Evolutionary conservation across 495 filamentous ascomycete species (phyloP), one percentile per base, ranked within the genome.

Genomic region (Penicillium paradoxum): DNA sequence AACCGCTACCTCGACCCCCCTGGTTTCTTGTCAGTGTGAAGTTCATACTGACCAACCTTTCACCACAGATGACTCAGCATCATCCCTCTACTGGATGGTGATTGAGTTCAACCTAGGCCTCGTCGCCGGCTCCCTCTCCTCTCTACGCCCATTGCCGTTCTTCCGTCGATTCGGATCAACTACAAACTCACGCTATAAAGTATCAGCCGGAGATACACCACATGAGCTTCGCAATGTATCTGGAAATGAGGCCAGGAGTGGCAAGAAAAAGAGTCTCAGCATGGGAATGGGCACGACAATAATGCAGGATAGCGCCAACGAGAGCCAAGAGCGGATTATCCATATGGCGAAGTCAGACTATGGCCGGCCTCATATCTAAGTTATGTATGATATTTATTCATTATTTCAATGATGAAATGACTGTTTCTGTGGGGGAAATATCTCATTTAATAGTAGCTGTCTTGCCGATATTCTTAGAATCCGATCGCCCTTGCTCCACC

Each of bases 101-200:
- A 54, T 54, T 33, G 52, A 54, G 22, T 54, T 54, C 45, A 54
- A 54, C 13, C 22, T 54, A 3, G 52, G 52, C 6, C 40, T 43
- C 13, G 39, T 51, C 5, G 49, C 49, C 3, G 49, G 49, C 6
- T 51, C 49, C 21, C 49, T 51, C 18, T 51, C 49, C 1, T 51
- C 49, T 36, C 39, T 51, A 22, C 13, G 15, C 14, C 49, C 49
- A 10, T 15, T 51, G 27, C 49, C 49, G 1, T 14, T 51, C 15
- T 51, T 51, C 18, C 49, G 49, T 4, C 38, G 49, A 22, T 51
- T 51, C 18, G 49, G 49, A 5, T 51, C 49, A 14, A 51, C n/a
- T 14, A 14, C 25, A 33, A 7, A 24, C 17, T 51, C 49, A 1
- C 6, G 18, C 11, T 34, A 51, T 18, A 51, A 51, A 18, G 19